Conservation (phyloP, 2,329 filamentous ascomycete genomes). For the Colletotrichum gloeosporioides region DNA sequence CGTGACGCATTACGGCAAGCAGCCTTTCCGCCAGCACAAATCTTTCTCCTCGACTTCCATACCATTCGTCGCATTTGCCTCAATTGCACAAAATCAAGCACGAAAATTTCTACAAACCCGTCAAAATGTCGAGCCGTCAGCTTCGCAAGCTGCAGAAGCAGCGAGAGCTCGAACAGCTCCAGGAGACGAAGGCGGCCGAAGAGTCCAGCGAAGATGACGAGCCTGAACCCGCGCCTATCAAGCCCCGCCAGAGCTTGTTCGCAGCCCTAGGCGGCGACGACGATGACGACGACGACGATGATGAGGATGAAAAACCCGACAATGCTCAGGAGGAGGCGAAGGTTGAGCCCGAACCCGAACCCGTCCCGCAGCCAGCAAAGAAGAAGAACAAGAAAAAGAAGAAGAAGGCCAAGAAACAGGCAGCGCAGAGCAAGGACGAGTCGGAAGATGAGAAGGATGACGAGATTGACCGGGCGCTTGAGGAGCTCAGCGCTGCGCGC, state of each 20-base stretch:
- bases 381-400: slow-evolving; percentile 45
- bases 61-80: background rate
- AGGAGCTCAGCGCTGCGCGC: slow-evolving; percentile 49
- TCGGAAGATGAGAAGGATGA: slow-evolving; percentile 41
- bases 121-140: slow-evolving; percentile 56
- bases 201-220: slow-evolving; percentile 34
- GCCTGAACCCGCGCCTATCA: slow-evolving; percentile 35
- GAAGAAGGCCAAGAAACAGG: slow-evolving; percentile 37
- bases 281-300: slow-evolving; percentile 41
- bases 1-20: slow-evolving; percentile 16
- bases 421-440: slow-evolving; percentile 25
- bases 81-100: background rate
- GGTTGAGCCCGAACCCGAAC: slow-evolving; percentile 23
- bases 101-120: background rate
- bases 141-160: slow-evolving; percentile 58
- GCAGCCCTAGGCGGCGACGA: slow-evolving; percentile 55
- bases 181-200: slow-evolving; percentile 32
- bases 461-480: slow-evolving; percentile 62
- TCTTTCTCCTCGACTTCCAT: background rate
- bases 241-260: slow-evolving; percentile 53
- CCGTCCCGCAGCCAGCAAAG: slow-evolving; percentile 25
- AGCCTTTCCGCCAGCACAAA: background rate
- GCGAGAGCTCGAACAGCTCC: slow-evolving; percentile 44
- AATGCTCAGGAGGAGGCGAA: slow-evolving; percentile 28
- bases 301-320: slow-evolving; percentile 37